Percentiles rank a stretch among this genome's conserved stretches.
These are phyloP conservation scores for Metschnikowia gelsemii DNA, from an alignment of 805 yeast genomes.

Conservation along the genomic window DNA sequence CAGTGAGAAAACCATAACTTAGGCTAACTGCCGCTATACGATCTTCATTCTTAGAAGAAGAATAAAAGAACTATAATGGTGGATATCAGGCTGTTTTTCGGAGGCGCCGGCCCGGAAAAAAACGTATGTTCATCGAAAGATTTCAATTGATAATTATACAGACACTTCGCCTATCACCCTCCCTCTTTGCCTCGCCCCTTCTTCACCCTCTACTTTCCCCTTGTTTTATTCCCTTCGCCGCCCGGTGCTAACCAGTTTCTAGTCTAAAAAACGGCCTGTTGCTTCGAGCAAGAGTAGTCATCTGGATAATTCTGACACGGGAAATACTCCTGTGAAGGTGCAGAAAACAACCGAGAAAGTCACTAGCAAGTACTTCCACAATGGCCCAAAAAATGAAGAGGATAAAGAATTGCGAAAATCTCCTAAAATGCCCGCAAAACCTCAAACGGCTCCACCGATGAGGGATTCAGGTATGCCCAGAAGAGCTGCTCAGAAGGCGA, in stretches of 20 bases:
- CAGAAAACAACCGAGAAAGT: conserved; percentile 10
- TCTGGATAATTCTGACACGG: neutral
- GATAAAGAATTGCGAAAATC: neutral
- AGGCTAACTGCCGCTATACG: too few relatives aligned
- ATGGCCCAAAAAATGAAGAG: neutral
- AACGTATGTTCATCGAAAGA: conserved; percentile 8
- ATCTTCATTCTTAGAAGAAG: neutral
- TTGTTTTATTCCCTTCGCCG: neutral
- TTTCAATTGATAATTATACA: neutral
- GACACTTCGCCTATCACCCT: neutral
- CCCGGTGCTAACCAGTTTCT: neutral
- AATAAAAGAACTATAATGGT: conserved; percentile 12
- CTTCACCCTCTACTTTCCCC: neutral
- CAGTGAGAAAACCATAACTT: too few relatives aligned
- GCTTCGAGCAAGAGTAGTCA: conserved; percentile 3
- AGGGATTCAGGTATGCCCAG: conserved; percentile 8
- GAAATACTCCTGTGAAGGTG: conserved; percentile 2
- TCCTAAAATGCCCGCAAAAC: conserved; percentile 2
- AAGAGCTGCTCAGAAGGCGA: conserved; percentile 13
- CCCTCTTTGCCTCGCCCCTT: neutral
- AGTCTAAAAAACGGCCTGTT: conserved; percentile 9
- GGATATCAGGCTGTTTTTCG: conserved; percentile 23
- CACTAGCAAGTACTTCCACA: conserved; percentile 15
- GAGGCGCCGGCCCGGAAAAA: conserved; percentile 8
- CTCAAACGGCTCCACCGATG: neutral